Conservation (phyloP, 768 basidiomycete genomes). For the Podaxis carcinomalis region DNA sequence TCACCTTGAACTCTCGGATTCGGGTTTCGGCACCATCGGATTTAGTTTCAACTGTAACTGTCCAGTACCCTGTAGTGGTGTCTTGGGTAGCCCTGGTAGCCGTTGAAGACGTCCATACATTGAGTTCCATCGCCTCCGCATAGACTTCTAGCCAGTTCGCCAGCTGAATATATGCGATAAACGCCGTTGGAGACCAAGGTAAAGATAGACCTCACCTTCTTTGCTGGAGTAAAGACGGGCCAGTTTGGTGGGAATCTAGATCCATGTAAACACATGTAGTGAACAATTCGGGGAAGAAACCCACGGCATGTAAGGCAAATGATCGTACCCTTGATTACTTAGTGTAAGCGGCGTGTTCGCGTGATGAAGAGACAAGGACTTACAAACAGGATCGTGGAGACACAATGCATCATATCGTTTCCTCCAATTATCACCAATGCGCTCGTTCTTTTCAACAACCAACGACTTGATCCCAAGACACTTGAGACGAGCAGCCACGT, state of each 20-base stretch:
- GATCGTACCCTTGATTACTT: conserved; percentile 39
- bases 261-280: not conserved
- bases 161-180: conserved; percentile 15
- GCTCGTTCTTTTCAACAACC: conserved; percentile 59
- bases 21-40: conserved; percentile 24
- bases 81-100: conserved; percentile 32
- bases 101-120: conserved; percentile 45
- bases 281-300: conserved; percentile 20
- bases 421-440: conserved; percentile 66
- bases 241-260: conserved; percentile 27
- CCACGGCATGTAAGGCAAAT: conserved; percentile 60
- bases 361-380: conserved; percentile 23
- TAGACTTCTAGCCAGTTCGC: conserved; percentile 30
- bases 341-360: not conserved
- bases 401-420: conserved; percentile 63
- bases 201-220: too few relatives aligned
- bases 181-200: too few relatives aligned
- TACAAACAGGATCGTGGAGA: conserved; percentile 65
- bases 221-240: conserved; percentile 16
- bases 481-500: conserved; percentile 62
- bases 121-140: conserved; percentile 35
- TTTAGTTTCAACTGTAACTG: conserved; percentile 35
- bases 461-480: conserved; percentile 50
- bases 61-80: conserved; percentile 31
- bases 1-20: conserved; percentile 36